Evolutionary conservation across 192 early-diverging fungal species (phyloP), one percentile per base, ranked within the genome.

Genomic region (Coemansia sp.): DNA sequence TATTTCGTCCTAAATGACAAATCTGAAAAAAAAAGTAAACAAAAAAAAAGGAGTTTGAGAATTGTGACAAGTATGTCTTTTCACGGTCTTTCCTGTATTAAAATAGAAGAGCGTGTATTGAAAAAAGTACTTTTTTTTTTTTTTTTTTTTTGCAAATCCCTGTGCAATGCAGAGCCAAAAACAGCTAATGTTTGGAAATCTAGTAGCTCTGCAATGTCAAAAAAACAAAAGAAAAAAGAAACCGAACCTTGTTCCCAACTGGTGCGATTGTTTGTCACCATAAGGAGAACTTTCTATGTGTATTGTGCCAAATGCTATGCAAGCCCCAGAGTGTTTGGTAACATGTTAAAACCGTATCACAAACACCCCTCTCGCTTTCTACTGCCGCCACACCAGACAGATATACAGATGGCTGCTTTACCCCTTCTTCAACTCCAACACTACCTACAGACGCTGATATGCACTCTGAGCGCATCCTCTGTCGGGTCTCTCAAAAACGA

Each of bases 381-480:
- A 27, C 33, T 36, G 33, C 33, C 33, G 10, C 33, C 10, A 11
- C 33, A 36, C 10, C 39, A 46, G 1, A 17, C 17, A 46, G 14
- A 17, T 46, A 2, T 17, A 17, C 39, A 17, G 52, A 63, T 63
- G 61, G 51, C 61, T 31, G 61, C 50, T 27, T 30, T 66, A 53
- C 61, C 46, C n/a, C 24, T 76, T 22, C 62, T 76, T 27, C 75
- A 61, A 21, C 54, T 61, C 10, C 36, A 50, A 24, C 61, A 72
- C 59, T 75, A 75, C 51, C 24, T 72, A 7, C 78, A 81, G 50
- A 81, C 78, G 52, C 66, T 81, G 19, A 81, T 81, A 67, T 81
- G 78, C 70, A 81, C 78, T 42, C 68, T 81, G 20, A 81, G 78
- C 57, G 78, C 78, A 57, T 70, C 78, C 21, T 70, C 78, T 22